Conservation (phyloP, 2,329 filamentous ascomycete genomes). For the Neocatenulostroma microsporum region DNA sequence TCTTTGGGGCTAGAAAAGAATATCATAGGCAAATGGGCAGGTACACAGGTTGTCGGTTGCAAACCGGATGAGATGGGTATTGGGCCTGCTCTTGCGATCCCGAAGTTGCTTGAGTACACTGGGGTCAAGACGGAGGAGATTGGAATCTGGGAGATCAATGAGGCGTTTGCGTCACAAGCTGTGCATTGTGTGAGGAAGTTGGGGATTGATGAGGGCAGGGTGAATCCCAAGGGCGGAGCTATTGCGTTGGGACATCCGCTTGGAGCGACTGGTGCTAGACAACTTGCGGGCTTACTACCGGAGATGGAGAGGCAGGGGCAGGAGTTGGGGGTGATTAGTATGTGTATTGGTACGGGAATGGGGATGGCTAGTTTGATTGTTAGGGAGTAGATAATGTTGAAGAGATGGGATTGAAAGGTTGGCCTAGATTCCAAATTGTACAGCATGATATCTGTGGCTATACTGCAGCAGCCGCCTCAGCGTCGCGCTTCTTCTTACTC, state of each 20-base stretch:
- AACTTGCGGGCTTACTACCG: slow-evolving; percentile 66
- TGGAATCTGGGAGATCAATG: slow-evolving; percentile 87
- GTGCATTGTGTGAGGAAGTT: slow-evolving; percentile 65
- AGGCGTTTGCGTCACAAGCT: slow-evolving; percentile 61
- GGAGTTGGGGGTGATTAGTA: slow-evolving; percentile 77
- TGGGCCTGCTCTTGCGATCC: slow-evolving; percentile 78
- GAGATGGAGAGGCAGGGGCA: slow-evolving; percentile 59
- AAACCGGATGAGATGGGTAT: slow-evolving; percentile 90
- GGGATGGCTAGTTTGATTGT: slow-evolving; percentile 48
- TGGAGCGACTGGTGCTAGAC: slow-evolving; percentile 76
- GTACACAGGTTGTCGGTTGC: slow-evolving; percentile 67
- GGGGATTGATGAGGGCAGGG: slow-evolving; percentile 59
- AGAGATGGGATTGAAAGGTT: not conserved
- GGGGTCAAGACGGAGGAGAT: slow-evolving; percentile 63
- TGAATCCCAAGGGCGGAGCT: slow-evolving; percentile 88
- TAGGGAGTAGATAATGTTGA: slow-evolving; percentile 31
- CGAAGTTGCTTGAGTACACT: slow-evolving; percentile 63
- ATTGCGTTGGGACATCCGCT: slow-evolving; percentile 92
- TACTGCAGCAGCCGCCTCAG: not conserved
- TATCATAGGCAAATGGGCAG: slow-evolving; percentile 79
- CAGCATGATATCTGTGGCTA: not conserved
- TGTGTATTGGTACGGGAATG: slow-evolving; percentile 60
- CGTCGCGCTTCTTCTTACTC: slow-evolving; percentile 3
- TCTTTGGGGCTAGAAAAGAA: slow-evolving; percentile 59
- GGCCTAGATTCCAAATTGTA: not conserved